Base-by-base conservation (phyloP, 2,329 filamentous ascomycete genomes). In the Lecanoromycetidae sp. region DNA sequence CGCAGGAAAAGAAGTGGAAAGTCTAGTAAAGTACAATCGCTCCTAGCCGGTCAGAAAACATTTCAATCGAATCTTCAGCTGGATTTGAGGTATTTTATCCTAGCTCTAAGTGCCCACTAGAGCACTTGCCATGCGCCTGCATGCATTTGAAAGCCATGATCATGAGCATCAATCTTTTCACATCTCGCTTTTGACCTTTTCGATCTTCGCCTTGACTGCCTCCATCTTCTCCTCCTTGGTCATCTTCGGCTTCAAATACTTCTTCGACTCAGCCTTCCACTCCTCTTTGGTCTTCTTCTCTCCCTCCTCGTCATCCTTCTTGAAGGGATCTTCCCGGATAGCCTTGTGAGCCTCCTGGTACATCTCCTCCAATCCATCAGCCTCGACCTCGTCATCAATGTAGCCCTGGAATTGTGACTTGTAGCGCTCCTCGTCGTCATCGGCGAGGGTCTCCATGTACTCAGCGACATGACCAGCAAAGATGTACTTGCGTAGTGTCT, bases 381-480 rank as follows among this genome's bases (percentile, higher is more conserved):
- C 88, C 76, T 96, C 90, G 58, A 98, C 71, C 62, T 94, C 91
- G 66, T 94, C 87, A 58, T 98, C 90, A 60, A 94, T 84, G 80
- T 98, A 98, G 74, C 91, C 83, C 70, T 81, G 76, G 84, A 98
- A 98, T 78, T 98, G 91, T 62, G 79, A 81, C 79, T 90, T 90
- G 86, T 87, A 98, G 68, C 91, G 88, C 81, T 98, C 91, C 84
- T 98, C 91, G 67, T 98, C 91, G 68, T 98, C 91, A 64, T 98
- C 91, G 72, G 91, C 91, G 57, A 98, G 85, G 51, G 84, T 91
- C 83, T 98, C 91, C 91, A 98, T 98, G 82, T 98, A 98, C 81
- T 98, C 91, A 60, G 90, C 88, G 57, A 98, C 86, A 80, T 98
- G 91, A 54, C 91, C 90, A 66, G 79, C 91, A 71, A 86, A 90